phyloP scores from a whole-genome alignment of 495 filamentous ascomycete species.

The Cercophora sp. region DNA sequence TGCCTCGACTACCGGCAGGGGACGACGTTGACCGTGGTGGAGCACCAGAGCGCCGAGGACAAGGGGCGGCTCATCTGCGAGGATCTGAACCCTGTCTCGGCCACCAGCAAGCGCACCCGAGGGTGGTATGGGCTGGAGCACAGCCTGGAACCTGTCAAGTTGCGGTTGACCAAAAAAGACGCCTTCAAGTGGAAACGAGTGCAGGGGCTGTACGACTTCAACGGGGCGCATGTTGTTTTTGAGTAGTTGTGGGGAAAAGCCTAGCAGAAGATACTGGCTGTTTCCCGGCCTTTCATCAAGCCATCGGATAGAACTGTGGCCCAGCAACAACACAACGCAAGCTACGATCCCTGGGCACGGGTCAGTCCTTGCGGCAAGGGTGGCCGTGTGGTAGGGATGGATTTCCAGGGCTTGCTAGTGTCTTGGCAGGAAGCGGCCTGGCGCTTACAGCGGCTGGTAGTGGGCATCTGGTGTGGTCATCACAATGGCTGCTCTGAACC shows the following conservation, averaged over 20 bases:
- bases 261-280: too few species aligned
- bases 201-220: background rate
- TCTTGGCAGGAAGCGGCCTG: too few species aligned
- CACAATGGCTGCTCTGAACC: too few species aligned
- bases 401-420: too few species aligned
- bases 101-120: background rate
- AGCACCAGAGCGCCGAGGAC: background rate
- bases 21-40: background rate
- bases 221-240: background rate
- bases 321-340: too few species aligned
- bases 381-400: too few species aligned
- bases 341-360: too few species aligned
- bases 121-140: background rate
- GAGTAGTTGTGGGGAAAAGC: background rate
- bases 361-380: too few species aligned
- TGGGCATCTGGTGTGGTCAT: too few species aligned
- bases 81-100: background rate
- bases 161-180: background rate
- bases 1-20: conserved; percentile 2
- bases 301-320: too few species aligned
- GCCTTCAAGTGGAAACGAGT: conserved; percentile 4
- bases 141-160: background rate
- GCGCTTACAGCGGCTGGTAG: too few species aligned
- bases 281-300: too few species aligned
- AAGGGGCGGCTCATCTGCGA: background rate